A percentile compares a stretch with the other conserved stretches of the same genome.
phyloP scores from a whole-genome alignment of 192 early-diverging fungal genomes.

The Piromyces finnis region DNA sequence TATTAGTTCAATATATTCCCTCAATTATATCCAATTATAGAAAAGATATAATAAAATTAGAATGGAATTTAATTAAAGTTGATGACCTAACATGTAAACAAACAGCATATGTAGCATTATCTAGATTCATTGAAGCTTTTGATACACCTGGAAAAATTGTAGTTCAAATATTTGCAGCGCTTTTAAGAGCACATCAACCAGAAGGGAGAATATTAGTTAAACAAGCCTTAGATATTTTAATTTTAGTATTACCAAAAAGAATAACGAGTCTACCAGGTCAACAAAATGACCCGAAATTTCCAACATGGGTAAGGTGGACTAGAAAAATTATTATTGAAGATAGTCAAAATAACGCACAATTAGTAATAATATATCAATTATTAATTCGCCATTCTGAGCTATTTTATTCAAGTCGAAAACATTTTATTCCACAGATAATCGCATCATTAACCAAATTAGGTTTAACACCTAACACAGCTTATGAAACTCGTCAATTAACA shows the following conservation, averaged over 20 bases:
- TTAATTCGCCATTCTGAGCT: conserved; percentile 72
- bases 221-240: conserved; percentile 82
- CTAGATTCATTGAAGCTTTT: conserved; percentile 81
- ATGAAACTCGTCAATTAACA: conserved; percentile 68
- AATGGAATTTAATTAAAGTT: conserved; percentile 47
- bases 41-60: conserved; percentile 89
- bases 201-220: conserved; percentile 76
- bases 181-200: conserved; percentile 74
- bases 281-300: conserved; percentile 14
- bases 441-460: conserved; percentile 73
- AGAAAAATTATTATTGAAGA: conserved; percentile 83
- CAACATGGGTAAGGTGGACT: conserved; percentile 74
- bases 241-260: conserved; percentile 77
- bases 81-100: conserved; percentile 94
- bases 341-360: conserved; percentile 65
- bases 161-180: conserved; percentile 67
- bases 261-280: conserved; percentile 19
- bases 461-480: conserved; percentile 60
- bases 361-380: conserved; percentile 80
- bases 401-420: conserved; percentile 75
- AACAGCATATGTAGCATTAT: conserved; percentile 81
- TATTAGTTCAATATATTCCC: conserved; percentile 68
- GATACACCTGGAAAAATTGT: conserved; percentile 78
- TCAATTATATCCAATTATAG: conserved; percentile 52
- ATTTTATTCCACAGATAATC: conserved; percentile 81